Base-by-base conservation (phyloP, 169 alveolate genomes). In the Eimeria necatrix region DNA sequence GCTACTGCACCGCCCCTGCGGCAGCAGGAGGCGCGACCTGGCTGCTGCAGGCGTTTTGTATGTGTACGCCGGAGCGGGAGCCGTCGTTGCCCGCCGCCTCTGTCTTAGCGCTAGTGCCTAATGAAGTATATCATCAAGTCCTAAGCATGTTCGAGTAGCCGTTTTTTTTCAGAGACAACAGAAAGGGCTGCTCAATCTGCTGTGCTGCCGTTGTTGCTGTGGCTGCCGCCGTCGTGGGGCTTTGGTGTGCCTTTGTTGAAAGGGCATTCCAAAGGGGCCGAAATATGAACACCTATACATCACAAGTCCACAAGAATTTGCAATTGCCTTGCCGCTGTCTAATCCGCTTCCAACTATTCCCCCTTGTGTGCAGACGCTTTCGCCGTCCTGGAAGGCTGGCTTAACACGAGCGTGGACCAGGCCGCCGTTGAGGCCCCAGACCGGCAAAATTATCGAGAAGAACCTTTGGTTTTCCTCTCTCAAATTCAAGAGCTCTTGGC, bases 1-100 rank as follows among this genome's bases (percentile, higher is more conserved):
- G 92, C 92, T 84, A 18, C 78, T 84, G 92, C 92, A 59, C 80
- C 32, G 74, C 80, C 78, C 61, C 61, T 60, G 92, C 92, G 7
- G 80, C 92, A 84, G 80, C 92, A 59, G 78, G 92, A 84, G 92
- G 92, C 92, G 92, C 92, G 92, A 84, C 92, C 78, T 59, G 61
- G 80, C 92, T 84, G 90, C 90, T 81, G 90, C 61, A 74, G 61
- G 85, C 14, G 85, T 74, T 74, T 14, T 20, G 90, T 81, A 8
- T 52, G 90, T 49, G 90, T 81, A 52, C 53, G 22, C 73, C 41
- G 90, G 71, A 81, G 73, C 73, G 73, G 52, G 59, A 70, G 71
- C 90, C 90, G 73, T 26, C 73, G 53, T 81, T 81, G 68, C 90
- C 59, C 52, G 90, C 56, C 22, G 90, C 90, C n/a, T 20, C 59